phyloP scores from a whole-genome alignment of 495 filamentous ascomycete species.

The Collariella sp. region DNA sequence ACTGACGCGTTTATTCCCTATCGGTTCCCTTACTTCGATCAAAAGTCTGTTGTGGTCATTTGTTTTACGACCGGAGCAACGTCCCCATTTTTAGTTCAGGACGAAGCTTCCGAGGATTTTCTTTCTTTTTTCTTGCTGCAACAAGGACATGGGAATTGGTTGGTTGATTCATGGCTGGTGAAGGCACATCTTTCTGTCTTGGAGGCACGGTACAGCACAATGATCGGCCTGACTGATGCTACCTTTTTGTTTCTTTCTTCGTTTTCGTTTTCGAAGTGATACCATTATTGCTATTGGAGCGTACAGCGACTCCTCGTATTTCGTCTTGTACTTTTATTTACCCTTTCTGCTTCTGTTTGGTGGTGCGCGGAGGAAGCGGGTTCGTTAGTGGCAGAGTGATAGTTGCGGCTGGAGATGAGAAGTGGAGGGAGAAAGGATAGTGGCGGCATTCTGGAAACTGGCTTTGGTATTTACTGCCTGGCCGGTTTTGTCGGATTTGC shows the following conservation, averaged over 20 bases:
- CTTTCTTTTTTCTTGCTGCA: background rate
- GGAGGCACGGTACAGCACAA: background rate
- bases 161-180: background rate
- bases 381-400: too few relatives aligned
- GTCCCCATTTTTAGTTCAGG: too few relatives aligned
- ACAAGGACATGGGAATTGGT: background rate
- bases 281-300: background rate
- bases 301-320: too few relatives aligned
- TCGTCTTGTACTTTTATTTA: too few relatives aligned
- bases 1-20: conserved; percentile 8
- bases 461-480: too few relatives aligned
- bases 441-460: too few relatives aligned
- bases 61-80: background rate
- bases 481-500: too few relatives aligned
- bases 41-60: background rate
- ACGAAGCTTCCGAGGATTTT: too few relatives aligned
- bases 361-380: too few relatives aligned
- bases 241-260: background rate
- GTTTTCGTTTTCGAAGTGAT: background rate
- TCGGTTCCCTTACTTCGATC: background rate
- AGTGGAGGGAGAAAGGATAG: too few relatives aligned
- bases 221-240: background rate
- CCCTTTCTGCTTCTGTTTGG: too few relatives aligned
- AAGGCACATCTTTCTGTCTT: background rate
- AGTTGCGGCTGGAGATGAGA: too few relatives aligned